Evolutionary conservation across 1,284 basidiomycete species (phyloP).

Genomic region (Puccinia horiana): DNA sequence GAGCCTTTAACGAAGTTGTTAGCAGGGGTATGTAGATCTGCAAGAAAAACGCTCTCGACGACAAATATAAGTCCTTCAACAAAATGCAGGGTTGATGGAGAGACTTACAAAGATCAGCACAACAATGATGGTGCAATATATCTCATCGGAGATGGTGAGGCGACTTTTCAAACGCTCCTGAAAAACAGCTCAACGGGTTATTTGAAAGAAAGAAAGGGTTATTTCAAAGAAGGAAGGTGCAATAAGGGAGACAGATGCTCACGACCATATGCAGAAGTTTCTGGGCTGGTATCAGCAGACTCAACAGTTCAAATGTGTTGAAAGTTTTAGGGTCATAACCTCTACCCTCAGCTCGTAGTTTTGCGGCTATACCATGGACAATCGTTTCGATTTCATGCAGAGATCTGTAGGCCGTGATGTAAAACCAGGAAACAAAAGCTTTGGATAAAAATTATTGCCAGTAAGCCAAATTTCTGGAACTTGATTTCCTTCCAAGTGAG

Average conservation of each 20-base stretch:
- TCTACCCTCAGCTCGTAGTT: background rate
- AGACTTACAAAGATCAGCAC: background rate
- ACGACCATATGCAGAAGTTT: background rate
- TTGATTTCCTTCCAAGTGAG: background rate
- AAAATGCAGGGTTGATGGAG: background rate
- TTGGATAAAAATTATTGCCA: background rate
- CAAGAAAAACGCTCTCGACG: background rate
- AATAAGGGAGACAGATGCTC: background rate
- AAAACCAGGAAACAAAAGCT: background rate
- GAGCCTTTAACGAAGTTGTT: background rate
- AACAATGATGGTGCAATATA: background rate
- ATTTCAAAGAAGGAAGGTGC: background rate
- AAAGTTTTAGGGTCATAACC: background rate
- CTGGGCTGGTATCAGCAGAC: background rate
- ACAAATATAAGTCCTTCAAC: background rate
- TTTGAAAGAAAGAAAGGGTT: background rate
- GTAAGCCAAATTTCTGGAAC: background rate
- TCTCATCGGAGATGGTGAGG: background rate
- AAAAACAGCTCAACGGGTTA: background rate
- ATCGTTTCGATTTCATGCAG: background rate
- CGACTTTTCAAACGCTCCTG: background rate
- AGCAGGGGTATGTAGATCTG: slow-evolving; percentile 13
- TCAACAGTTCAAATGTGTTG: background rate
- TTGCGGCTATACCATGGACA: background rate
- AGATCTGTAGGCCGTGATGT: background rate